phyloP scores from a whole-genome alignment of 345 rosid genomes.

The Eucalyptus dawsonii region DNA sequence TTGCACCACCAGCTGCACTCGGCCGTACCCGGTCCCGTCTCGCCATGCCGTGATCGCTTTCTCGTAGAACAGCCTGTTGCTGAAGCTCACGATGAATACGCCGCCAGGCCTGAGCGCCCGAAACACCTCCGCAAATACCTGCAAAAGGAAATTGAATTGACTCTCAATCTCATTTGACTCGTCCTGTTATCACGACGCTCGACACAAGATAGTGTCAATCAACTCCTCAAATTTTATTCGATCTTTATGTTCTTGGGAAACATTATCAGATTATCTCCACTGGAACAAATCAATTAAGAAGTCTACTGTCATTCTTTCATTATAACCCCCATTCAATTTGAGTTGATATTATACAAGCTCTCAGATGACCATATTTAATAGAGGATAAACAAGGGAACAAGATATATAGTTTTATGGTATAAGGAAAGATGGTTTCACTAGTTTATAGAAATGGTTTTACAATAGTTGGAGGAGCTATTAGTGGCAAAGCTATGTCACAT shows the following conservation, averaged over 20 bases:
- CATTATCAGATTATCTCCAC: neutral
- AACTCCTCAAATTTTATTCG: neutral
- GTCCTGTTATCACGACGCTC: neutral
- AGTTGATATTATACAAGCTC: neutral
- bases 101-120: constrained; percentile 79
- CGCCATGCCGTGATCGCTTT: constrained; percentile 78
- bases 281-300: too few species aligned
- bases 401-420: neutral
- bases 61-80: constrained; percentile 87
- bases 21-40: constrained; percentile 64
- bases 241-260: neutral
- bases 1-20: constrained; percentile 61
- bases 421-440: neutral
- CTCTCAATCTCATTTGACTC: neutral
- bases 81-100: constrained; percentile 66
- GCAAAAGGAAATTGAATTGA: neutral
- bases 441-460: neutral
- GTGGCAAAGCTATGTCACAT: neutral
- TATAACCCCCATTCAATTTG: neutral
- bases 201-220: neutral
- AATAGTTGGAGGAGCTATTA: neutral
- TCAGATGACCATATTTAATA: neutral
- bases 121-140: constrained; percentile 72
- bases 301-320: neutral
- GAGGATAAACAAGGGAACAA: neutral